Conservation (phyloP, 345 rosid species). For the Hevea brasiliensis region DNA sequence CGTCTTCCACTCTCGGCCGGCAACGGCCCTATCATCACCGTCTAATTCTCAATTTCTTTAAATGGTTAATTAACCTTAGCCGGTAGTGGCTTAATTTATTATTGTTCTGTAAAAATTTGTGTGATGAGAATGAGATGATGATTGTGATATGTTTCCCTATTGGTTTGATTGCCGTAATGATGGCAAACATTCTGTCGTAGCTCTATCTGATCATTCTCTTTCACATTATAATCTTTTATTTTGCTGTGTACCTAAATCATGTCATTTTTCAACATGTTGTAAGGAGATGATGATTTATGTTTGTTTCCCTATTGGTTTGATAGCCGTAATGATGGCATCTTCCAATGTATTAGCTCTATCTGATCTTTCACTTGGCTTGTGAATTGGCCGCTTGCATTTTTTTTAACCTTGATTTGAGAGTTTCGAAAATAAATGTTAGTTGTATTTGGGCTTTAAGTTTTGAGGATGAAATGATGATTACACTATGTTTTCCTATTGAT, state of each 20-base stretch:
- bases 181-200: slow-evolving; percentile 44
- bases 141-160: slow-evolving; percentile 38
- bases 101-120: neutral
- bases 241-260: neutral
- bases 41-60: too few species aligned
- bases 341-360: slow-evolving; percentile 38
- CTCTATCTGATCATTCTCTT: slow-evolving; percentile 46
- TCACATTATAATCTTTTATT: neutral
- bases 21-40: too few species aligned
- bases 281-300: slow-evolving; percentile 33
- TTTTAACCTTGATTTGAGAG: neutral
- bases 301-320: slow-evolving; percentile 52
- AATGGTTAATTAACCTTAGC: too few species aligned
- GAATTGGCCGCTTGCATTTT: too few species aligned
- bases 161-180: slow-evolving; percentile 59
- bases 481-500: slow-evolving; percentile 19
- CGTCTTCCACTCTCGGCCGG: too few species aligned
- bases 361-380: slow-evolving; percentile 27
- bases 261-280: neutral
- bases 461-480: slow-evolving; percentile 16
- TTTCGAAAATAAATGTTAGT: neutral
- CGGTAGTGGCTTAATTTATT: too few species aligned
- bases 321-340: slow-evolving; percentile 46
- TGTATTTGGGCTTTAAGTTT: neutral
- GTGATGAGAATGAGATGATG: slow-evolving; percentile 39